Evolutionary conservation across 2,329 filamentous ascomycete species (phyloP), one percentile per base, ranked within the genome.

Genomic region (Pseudocercospora pini-densiflorae): DNA sequence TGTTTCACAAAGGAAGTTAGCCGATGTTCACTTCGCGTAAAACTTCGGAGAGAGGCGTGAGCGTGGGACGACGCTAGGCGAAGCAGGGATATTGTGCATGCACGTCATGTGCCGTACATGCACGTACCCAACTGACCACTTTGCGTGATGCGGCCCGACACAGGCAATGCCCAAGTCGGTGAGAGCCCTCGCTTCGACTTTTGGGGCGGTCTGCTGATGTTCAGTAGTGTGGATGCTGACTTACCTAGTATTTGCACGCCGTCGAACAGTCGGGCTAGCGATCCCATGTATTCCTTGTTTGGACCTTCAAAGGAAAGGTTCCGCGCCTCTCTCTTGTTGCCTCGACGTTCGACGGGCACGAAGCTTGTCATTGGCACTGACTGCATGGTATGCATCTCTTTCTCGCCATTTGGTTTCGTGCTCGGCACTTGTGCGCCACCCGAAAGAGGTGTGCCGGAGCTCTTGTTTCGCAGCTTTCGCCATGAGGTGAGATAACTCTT

Each of bases 191-290:
- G 51, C 47, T 29, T 64, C 59, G 43, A 40, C 40, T 33, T 36
- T 58, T 6, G 5, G 16, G 54, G 59, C 57, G 60, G 61, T 66
- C 66, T 66, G 67, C 62, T 64, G 63, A 40, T 57, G 24, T 47
- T 55, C 47, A 54, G 21, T 61, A 47, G 21, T 57, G 57, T 63
- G 64, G 59, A 40, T 61, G 65, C 54, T 61, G 68, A 73, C 89
- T 84, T 86, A 97, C 95, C 95, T 77, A 99, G 85, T 64, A 94
- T 88, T 81, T 98, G 95, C 62, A 90, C 94, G 70, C 94, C 93
- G 81, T 98, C 95, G 79, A 97, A 99, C 71, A 99, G 82, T 73
- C 91, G 89, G 72, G 94, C 94, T 76, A 99, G 84, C 70, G 93
- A 91, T 73, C 88, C 88, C 93, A 98, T 97, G 78, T 99, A 99